Conservation (phyloP, 371 early-diverging fungal genomes). For the Haplosporangium sp. region DNA sequence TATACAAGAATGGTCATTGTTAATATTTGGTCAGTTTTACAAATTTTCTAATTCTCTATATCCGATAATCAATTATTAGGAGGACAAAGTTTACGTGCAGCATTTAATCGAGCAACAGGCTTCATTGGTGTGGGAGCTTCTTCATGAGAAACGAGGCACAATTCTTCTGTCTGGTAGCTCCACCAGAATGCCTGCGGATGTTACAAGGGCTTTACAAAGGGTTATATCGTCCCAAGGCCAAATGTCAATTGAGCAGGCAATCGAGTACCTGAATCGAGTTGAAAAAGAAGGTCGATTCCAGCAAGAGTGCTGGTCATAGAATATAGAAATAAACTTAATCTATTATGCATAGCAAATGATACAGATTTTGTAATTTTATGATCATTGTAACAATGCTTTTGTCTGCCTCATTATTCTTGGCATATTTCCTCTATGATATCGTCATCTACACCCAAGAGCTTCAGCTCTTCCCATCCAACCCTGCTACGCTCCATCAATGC, state of each 20-base stretch:
- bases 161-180: constrained; percentile 84
- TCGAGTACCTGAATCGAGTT: constrained; percentile 68
- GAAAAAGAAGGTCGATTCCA: constrained; percentile 80
- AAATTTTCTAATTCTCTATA: not conserved
- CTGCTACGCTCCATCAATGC: constrained; percentile 27
- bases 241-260: constrained; percentile 70
- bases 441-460: constrained; percentile 36
- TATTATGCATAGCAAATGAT: not conserved
- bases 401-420: not conserved
- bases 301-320: constrained; percentile 85
- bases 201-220: constrained; percentile 77
- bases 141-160: constrained; percentile 68
- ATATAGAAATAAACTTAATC: not conserved
- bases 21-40: not conserved
- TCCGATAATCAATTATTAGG: constrained; percentile 41
- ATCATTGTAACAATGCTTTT: not conserved
- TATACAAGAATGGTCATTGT: not conserved
- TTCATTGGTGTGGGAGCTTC: constrained; percentile 70
- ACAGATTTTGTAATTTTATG: not conserved
- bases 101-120: constrained; percentile 72
- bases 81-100: constrained; percentile 77
- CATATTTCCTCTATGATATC: constrained; percentile 45
- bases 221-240: constrained; percentile 69
- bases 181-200: constrained; percentile 86
- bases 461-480: constrained; percentile 44